These are phyloP conservation scores for Lecanicillium sp. DNA, from an alignment of 2,329 filamentous ascomycete species.

Conservation along the genomic window DNA sequence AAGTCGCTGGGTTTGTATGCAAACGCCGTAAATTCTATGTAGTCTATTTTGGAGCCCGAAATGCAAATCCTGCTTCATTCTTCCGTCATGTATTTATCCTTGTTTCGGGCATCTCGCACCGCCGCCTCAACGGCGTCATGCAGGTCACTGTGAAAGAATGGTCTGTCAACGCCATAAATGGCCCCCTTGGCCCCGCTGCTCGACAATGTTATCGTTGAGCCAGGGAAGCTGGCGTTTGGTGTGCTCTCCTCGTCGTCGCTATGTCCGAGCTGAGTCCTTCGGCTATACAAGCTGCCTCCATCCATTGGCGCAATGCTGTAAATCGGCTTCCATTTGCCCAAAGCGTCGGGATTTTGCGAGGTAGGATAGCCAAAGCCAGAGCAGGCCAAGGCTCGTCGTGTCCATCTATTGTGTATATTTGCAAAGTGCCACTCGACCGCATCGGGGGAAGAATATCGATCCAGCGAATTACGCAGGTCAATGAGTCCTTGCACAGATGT, in stretches of 20 bases:
- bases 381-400: conserved; percentile 44
- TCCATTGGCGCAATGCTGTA: conserved; percentile 22
- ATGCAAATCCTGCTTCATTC: background rate
- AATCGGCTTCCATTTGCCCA: conserved; percentile 23
- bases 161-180: conserved; percentile 32
- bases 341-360: conserved; percentile 16
- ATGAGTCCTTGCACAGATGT: conserved; percentile 49
- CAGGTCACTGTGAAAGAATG: conserved; percentile 40
- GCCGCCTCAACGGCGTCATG: conserved; percentile 31
- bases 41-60: background rate
- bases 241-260: conserved; percentile 11
- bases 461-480: conserved; percentile 45
- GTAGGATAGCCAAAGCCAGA: conserved; percentile 46
- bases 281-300: background rate
- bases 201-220: background rate
- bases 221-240: conserved; percentile 1
- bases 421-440: conserved; percentile 46
- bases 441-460: conserved; percentile 41
- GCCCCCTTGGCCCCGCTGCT: conserved; percentile 14
- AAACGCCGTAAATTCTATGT: background rate
- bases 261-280: conserved; percentile 1
- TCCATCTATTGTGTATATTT: conserved; percentile 46
- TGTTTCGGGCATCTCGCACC: conserved; percentile 17
- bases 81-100: background rate
- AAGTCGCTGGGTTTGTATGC: background rate